phyloP scores from a whole-genome alignment of 768 basidiomycete species.

The Cyclocybe aegerita region DNA sequence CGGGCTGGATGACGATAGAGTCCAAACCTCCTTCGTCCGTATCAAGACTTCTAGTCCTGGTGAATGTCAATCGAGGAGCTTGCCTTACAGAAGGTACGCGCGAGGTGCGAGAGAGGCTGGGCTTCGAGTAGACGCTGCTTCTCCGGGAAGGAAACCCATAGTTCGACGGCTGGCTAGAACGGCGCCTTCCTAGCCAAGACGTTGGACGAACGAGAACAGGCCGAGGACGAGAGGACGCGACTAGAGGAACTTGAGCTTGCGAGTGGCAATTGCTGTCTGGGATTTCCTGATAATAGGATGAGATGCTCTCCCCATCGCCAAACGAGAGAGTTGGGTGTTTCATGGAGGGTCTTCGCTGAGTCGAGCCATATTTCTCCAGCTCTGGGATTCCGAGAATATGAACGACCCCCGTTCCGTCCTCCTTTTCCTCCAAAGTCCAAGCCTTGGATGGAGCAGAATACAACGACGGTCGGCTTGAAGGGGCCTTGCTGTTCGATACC shows the following conservation, averaged over 20 bases:
- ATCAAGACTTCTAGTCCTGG: not conserved
- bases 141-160: conserved; percentile 4
- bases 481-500: not conserved
- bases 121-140: conserved; percentile 13
- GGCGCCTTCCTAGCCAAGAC: conserved; percentile 3
- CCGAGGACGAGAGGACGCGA: conserved; percentile 15
- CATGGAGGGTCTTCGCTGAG: conserved; percentile 2
- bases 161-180: not conserved
- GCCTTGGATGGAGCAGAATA: conserved; percentile 23
- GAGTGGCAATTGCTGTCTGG: not conserved
- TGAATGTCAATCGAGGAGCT: not conserved
- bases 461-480: conserved; percentile 4
- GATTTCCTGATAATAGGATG: conserved; percentile 1
- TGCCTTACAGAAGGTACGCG: not conserved
- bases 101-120: not conserved
- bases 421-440: conserved; percentile 41
- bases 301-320: conserved; percentile 12
- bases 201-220: conserved; percentile 8
- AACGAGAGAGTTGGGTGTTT: conserved; percentile 12
- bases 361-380: conserved; percentile 1
- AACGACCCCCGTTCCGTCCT: conserved; percentile 36
- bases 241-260: conserved; percentile 8
- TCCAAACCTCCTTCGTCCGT: conserved; percentile 3
- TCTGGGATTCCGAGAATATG: conserved; percentile 26
- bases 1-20: conserved; percentile 16